phyloP scores from a whole-genome alignment of 208 protist species.

The Crithidia sp. region DNA sequence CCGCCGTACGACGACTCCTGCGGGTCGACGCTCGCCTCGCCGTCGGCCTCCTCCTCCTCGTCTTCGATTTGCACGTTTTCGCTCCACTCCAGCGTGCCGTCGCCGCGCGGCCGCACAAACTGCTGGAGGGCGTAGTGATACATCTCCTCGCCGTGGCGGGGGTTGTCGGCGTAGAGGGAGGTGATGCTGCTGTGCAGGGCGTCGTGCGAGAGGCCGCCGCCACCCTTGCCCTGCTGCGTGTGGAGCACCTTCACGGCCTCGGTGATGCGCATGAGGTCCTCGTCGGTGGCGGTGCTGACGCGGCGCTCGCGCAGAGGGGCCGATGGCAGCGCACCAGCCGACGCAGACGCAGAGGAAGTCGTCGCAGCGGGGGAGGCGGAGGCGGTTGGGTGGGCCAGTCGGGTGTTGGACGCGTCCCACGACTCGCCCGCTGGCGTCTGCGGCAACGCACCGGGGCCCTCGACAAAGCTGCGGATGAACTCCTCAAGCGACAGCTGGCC shows the following conservation, averaged over 20 bases:
- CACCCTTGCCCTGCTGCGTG: constrained; percentile 34
- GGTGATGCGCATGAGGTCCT: constrained; percentile 52
- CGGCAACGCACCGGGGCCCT: constrained; percentile 44
- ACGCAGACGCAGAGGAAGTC: neutral
- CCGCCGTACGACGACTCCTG: neutral
- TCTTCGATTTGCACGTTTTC: constrained; percentile 29
- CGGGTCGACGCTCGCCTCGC: neutral
- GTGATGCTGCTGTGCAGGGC: constrained; percentile 43
- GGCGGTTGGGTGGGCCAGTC: neutral
- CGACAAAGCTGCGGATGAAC: constrained; percentile 69
- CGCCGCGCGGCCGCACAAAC: constrained; percentile 19
- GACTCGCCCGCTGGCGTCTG: constrained; percentile 7
- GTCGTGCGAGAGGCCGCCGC: constrained; percentile 45
- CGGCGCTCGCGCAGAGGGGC: constrained; percentile 3
- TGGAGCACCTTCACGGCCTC: constrained; percentile 51
- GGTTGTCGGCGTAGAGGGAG: constrained; percentile 42
- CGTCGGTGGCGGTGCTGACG: constrained; percentile 33
- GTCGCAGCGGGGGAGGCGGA: neutral
- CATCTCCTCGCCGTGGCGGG: constrained; percentile 46
- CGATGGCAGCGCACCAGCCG: neutral
- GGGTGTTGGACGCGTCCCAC: constrained; percentile 12
- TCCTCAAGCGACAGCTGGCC: constrained; percentile 65
- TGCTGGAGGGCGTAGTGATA: constrained; percentile 49
- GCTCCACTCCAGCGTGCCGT: constrained; percentile 28
- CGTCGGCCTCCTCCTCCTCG: constrained; percentile 19